phyloP scores from a whole-genome alignment of 768 basidiomycete species.

The Russula sp. region DNA sequence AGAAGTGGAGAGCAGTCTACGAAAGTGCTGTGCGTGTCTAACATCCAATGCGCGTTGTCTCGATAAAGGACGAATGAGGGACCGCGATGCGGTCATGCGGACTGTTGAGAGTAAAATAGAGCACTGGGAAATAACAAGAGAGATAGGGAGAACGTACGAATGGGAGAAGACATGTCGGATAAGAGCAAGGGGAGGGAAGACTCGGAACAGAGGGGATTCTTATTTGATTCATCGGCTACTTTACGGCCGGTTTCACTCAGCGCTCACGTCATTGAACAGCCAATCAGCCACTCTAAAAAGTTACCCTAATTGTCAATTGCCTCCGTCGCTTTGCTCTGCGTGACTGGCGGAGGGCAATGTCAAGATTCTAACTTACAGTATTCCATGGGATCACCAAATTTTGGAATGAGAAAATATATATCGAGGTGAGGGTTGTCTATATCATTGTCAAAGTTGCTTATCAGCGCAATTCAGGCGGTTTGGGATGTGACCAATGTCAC shows the following conservation, averaged over 20 bases:
- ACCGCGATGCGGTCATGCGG: slow-evolving; percentile 4
- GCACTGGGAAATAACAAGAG: neutral
- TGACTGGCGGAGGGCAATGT: no score
- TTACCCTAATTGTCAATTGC: neutral
- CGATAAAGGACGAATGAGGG: slow-evolving; percentile 7
- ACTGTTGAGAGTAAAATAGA: neutral
- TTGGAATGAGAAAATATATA: no score
- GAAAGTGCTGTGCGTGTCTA: neutral
- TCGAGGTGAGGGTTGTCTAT: no score
- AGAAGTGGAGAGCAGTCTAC: slow-evolving; percentile 8
- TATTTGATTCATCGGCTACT: no score
- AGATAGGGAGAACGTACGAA: neutral
- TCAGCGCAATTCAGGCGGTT: no score
- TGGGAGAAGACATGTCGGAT: neutral
- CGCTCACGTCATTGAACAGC: neutral
- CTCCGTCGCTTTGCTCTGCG: no score
- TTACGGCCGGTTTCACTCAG: no score
- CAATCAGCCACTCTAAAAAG: neutral
- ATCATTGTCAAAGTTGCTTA: no score
- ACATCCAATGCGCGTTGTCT: slow-evolving; percentile 1
- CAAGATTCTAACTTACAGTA: no score
- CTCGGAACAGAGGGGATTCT: no score
- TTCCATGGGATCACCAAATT: no score
- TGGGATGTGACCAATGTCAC: no score
- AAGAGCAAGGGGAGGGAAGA: neutral